Base-by-base conservation (phyloP, 2,329 filamentous ascomycete genomes). In the Dothideomycetes sp. region DNA sequence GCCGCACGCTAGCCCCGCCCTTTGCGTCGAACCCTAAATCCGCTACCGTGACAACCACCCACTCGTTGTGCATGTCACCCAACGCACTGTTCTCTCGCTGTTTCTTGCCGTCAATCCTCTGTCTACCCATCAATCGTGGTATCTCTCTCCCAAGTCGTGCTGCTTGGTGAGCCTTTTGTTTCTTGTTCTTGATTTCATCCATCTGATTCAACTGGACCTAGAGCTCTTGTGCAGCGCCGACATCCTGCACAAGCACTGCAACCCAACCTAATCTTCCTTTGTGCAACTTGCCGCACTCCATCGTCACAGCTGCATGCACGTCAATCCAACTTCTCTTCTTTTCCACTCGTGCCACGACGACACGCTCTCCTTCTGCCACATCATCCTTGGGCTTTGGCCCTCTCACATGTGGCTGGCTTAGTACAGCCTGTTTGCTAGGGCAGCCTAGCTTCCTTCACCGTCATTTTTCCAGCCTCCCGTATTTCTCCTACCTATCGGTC, bases 241-340 rank as follows among this genome's bases (percentile, higher is more conserved):
- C 16, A n/a, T n/a, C n/a, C 28, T 33, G 28, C 29, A 40, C 37
- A 25, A n/a, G n/a, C n/a, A n/a, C n/a, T 40, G 29, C 27, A 40
- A 32, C 37, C 28, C 36, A 31, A 39, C 37, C 22, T 32, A 37
- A 37, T 29, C 24, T 37, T 29, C 13, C n/a, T 18, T 24, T 37
- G 22, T 33, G 32, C 37, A 29, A n/a, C n/a, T 40, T 29, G 33
- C 37, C 29, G 37, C 37, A 40, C 37, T 32, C 33, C 28, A 39
- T 39, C 35, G 35, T 22, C 35, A 13, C 27, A 24, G 6, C 18
- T 18, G 13, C 19, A n/a, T 4, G 8, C 16, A 27, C 22, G 19
- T 22, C 8, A 8, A 6, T 29, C 28, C 37, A 40, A 40, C 37
- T 25, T 27, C 37, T n/a, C n/a, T n/a, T n/a, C n/a, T n/a, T n/a